phyloP scores from a whole-genome alignment of 2,329 filamentous ascomycete species.

The Stachybotrys echinatus region DNA sequence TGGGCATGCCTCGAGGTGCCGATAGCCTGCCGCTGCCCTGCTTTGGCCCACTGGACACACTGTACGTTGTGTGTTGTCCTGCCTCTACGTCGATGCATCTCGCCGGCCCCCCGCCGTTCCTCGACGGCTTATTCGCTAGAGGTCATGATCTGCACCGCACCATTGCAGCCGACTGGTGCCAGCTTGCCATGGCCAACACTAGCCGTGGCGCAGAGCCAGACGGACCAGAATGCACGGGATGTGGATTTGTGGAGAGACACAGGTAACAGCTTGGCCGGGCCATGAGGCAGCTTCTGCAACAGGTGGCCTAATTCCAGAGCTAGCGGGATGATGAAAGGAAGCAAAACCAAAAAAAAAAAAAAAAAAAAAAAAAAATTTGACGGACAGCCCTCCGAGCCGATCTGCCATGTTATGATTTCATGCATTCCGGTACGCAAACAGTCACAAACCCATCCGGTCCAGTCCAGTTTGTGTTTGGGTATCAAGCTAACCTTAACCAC shows the following conservation, averaged over 20 bases:
- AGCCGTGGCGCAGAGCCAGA: background rate
- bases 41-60: background rate
- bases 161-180: background rate
- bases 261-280: background rate
- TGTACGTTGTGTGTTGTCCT: background rate
- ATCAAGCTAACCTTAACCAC: background rate
- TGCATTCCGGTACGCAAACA: slow-evolving; percentile 26
- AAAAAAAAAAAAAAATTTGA: background rate
- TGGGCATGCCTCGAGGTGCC: background rate
- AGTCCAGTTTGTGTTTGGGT: slow-evolving; percentile 1
- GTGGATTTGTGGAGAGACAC: background rate
- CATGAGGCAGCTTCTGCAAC: background rate
- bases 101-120: background rate
- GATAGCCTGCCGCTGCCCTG: background rate
- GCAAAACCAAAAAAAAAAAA: background rate
- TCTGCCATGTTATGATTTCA: slow-evolving; percentile 30
- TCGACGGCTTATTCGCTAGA: background rate
- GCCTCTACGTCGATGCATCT: background rate
- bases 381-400: no score
- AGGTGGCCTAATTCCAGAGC: background rate
- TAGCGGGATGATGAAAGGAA: background rate
- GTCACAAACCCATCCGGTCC: slow-evolving; percentile 16
- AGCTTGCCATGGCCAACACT: background rate
- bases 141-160: background rate
- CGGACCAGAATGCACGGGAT: background rate